Base-by-base conservation (phyloP, 768 basidiomycete genomes). In the Mrakia blollopis region DNA sequence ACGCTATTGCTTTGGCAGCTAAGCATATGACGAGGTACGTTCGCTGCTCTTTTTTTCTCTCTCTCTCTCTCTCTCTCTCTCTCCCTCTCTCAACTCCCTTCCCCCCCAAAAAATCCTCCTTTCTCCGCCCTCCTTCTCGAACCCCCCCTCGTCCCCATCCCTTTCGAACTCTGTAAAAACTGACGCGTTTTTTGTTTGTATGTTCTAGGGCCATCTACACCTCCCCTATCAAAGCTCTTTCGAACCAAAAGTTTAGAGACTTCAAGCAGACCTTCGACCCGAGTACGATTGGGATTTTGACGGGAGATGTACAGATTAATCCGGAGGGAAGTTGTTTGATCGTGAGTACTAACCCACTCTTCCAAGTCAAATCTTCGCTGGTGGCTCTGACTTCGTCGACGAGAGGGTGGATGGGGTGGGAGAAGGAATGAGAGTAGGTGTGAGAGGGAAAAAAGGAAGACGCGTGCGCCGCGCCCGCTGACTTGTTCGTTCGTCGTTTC, bases 281-380 rank as follows among this genome's bases (percentile, higher is more conserved):
- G 5, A 87, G 90, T 13, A 92, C 92, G 13, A 93, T 99, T 61
- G 97, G 97, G 69, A 98, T 99, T 72, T 85, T 99, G 75, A 99
- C 97, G 0, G 97, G 97, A 74, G 97, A 99, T 86, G 96, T 99
- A 16, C 97, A 98, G 83, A 98, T 99, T 81, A 99, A 99, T 82
- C 92, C 97, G 0, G 97, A 99, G 85, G 97, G 93, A 44, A 92
- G 89, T 79, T 99, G 97, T 84, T 86, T 99, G 70, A 92, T 99
- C 73, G 98, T 98, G 91, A 94, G 82, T 80, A 14, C 11, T 4
- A 9, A 14, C 44, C 2, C 11, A 6, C 11, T 11, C 14, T 2
- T 13, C 44, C 44, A 11, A 41, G 11, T 11, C n/a, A n/a, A n/a
- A n/a, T n/a, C n/a, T n/a, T n/a, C n/a, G n/a, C n/a, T n/a, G n/a